A percentile compares a stretch with the other conserved stretches of the same genome.
Conservation (phyloP, 1,284 basidiomycete species). For the Austroboletus rostrupii region DNA sequence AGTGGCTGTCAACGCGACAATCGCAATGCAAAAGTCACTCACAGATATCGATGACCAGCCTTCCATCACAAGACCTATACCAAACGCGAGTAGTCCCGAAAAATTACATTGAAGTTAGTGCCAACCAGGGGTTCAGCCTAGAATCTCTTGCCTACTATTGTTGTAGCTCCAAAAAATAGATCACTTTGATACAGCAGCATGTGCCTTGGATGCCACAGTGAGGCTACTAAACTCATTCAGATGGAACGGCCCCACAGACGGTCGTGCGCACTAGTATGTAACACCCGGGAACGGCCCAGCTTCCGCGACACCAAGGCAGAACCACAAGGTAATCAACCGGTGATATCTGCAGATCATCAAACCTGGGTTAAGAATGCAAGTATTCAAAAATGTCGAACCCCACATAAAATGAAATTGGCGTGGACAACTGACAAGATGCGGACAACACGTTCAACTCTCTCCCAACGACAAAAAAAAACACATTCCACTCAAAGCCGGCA, state of each 20-base stretch:
- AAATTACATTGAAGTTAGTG: conserved; percentile 13
- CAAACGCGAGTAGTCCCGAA: conserved; percentile 30
- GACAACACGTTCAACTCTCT: conserved; percentile 8
- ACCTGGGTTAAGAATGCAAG: background rate
- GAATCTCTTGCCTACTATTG: conserved; percentile 17
- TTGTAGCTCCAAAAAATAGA: conserved; percentile 36
- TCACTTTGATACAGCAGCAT: conserved; percentile 35
- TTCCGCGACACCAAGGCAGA: conserved; percentile 63
- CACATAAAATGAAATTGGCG: background rate
- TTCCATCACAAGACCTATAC: conserved; percentile 23
- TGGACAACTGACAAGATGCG: background rate
- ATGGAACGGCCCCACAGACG: conserved; percentile 26
- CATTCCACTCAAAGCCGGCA: no score
- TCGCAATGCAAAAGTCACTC: conserved; percentile 1
- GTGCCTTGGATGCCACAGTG: conserved; percentile 36
- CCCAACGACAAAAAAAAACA: no score
- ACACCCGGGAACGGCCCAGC: conserved; percentile 69
- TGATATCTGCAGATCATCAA: conserved; percentile 41
- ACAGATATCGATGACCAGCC: conserved; percentile 42
- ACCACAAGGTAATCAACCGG: conserved; percentile 57
- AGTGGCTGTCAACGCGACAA: background rate
- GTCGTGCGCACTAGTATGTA: conserved; percentile 51
- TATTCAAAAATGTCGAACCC: conserved; percentile 8
- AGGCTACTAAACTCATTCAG: conserved; percentile 17
- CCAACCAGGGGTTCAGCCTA: background rate